These are phyloP conservation scores for Phycomyces blakesleeanus DNA, from an alignment of 192 early-diverging fungal species.

Conservation along the genomic window DNA sequence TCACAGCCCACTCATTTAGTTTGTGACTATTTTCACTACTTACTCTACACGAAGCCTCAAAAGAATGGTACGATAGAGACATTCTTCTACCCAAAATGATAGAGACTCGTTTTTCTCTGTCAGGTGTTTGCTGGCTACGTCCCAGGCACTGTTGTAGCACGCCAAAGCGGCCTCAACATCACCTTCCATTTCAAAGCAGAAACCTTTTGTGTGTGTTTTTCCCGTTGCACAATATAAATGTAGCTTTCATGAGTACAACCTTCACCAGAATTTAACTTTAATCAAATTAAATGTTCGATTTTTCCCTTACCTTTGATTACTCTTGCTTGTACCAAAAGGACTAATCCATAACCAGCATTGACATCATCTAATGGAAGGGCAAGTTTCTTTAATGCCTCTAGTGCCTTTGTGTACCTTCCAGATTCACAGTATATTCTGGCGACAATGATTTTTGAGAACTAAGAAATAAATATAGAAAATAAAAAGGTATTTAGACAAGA, in stretches of 20 bases:
- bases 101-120: slow-evolving; percentile 26
- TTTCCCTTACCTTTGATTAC: slow-evolving; percentile 53
- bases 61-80: slow-evolving; percentile 14
- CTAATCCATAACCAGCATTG: slow-evolving; percentile 50
- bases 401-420: slow-evolving; percentile 42
- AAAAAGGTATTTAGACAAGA: neutral
- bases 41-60: slow-evolving; percentile 12
- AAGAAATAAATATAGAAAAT: neutral
- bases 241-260: neutral
- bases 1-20: too few species aligned
- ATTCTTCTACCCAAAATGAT: slow-evolving; percentile 11
- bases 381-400: slow-evolving; percentile 30
- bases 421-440: slow-evolving; percentile 59
- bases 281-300: neutral
- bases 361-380: slow-evolving; percentile 35
- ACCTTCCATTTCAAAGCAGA: slow-evolving; percentile 40
- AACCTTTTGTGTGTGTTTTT: slow-evolving; percentile 23
- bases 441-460: slow-evolving; percentile 47
- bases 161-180: slow-evolving; percentile 43
- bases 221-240: neutral
- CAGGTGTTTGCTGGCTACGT: slow-evolving; percentile 6
- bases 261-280: neutral
- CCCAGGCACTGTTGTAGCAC: slow-evolving; percentile 49
- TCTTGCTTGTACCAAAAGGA: slow-evolving; percentile 50
- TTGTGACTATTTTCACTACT: neutral